Base-by-base conservation (phyloP, 306 rosid species). In the Clitoria ternatea region DNA sequence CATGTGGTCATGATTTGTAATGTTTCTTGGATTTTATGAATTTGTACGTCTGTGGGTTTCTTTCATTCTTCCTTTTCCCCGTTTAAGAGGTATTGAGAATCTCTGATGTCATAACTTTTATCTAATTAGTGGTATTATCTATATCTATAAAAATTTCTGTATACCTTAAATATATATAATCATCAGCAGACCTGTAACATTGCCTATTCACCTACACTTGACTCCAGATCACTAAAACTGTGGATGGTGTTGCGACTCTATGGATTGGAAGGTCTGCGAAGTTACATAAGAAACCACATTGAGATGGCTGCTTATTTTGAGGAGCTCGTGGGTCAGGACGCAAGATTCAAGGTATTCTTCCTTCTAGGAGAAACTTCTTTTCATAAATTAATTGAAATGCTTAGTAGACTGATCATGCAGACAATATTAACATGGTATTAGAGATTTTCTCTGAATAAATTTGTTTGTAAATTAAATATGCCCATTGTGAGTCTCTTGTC, bases 191-290 rank as follows among this genome's bases (percentile, higher is more conserved):
- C 61, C 11, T 64, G 9, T 74, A 30, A 76, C 44, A 44, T 42
- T 64, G 19, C 37, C 14, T 15, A 44, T 44, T 72, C 59, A 70
- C 76, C 52, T 29, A 18, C 69, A 17, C 65, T 74, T 60, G 24
- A 17, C 66, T 52, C 39, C 74, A 93, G 98, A 81, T 90, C 97
- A 57, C 77, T 90, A 68, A 94, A 94, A 77, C 87, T 90, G 26
- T 90, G 97, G 98, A 87, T 90, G 97, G 97, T 90, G 72, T 44
- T 94, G 49, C 85, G 98, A 19, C 90, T 94, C 48, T 90, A 94
- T 61, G 98, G 98, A 75, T 45, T 89, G 74, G 96, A 90, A 66
- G 92, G 90, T 61, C 82, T 94, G 64, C 88, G 74, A 66, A 54
- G 62, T 72, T 83, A 90, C 83, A 75, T 89, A 77, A 83, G 94